Conservation (phyloP, 495 filamentous ascomycete species). For the Tuber magnatum region DNA sequence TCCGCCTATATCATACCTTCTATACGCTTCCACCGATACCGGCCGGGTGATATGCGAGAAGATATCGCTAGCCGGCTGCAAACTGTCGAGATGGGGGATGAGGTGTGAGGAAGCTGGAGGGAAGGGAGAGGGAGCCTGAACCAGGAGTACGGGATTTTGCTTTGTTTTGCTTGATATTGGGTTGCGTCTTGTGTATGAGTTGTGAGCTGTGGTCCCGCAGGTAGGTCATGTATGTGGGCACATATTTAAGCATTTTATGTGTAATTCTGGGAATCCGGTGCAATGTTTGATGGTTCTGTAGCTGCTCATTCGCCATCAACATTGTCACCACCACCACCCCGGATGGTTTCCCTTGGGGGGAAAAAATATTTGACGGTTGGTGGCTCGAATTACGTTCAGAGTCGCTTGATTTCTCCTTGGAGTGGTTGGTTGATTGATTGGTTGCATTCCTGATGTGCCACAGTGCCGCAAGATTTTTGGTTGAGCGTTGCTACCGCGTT, state of each 20-base stretch:
- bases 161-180: not conserved
- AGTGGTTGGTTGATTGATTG: not conserved
- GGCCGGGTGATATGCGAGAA: not conserved
- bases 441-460: not conserved
- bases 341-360: not conserved
- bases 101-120: not conserved
- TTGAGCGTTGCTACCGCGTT: not conserved
- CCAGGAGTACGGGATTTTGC: not conserved
- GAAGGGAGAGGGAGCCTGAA: not conserved
- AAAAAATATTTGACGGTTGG: not conserved
- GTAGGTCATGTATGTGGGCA: not conserved
- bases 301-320: not conserved
- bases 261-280: constrained; percentile 2
- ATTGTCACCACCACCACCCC: not conserved
- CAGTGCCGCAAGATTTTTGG: not conserved
- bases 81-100: not conserved
- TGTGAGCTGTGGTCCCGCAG: not conserved
- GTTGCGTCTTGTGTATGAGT: not conserved
- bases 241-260: constrained; percentile 4
- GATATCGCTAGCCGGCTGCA: not conserved
- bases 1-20: too few relatives aligned
- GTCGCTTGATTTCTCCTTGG: not conserved
- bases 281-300: not conserved
- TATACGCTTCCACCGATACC: not conserved
- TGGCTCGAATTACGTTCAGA: constrained; percentile 3